phyloP scores from a whole-genome alignment of 169 alveolate species.

The Cryptosporidium ryanae region DNA sequence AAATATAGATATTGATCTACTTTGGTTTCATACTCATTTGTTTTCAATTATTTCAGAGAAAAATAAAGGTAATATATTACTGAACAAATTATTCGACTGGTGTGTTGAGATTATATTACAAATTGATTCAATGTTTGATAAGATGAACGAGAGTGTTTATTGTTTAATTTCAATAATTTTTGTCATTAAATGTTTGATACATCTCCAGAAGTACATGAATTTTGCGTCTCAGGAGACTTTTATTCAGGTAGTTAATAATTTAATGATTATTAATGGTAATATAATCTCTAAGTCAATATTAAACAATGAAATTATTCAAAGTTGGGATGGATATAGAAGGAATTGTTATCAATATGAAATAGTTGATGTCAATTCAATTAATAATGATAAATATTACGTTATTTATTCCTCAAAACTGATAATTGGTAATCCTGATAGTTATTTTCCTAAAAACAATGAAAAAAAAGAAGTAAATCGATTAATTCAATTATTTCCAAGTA shows the following conservation, averaged over 20 bases:
- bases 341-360: slow-evolving; percentile 15
- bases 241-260: slow-evolving; percentile 59
- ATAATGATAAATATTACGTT: slow-evolving; percentile 39
- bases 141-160: slow-evolving; percentile 70
- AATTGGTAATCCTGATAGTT: slow-evolving; percentile 34
- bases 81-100: slow-evolving; percentile 42
- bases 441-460: background rate
- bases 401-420: slow-evolving; percentile 21
- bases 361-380: slow-evolving; percentile 19
- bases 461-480: background rate
- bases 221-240: slow-evolving; percentile 21
- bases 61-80: background rate
- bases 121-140: slow-evolving; percentile 37
- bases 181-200: slow-evolving; percentile 68
- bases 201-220: slow-evolving; percentile 65
- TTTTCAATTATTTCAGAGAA: background rate
- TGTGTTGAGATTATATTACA: slow-evolving; percentile 12
- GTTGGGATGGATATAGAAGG: slow-evolving; percentile 66
- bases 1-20: slow-evolving; percentile 32
- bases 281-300: slow-evolving; percentile 37
- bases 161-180: slow-evolving; percentile 71
- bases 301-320: slow-evolving; percentile 52
- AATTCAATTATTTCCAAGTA: slow-evolving; percentile 32
- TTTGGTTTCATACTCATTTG: slow-evolving; percentile 42
- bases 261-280: slow-evolving; percentile 16